Base-by-base conservation (phyloP, 179 eudicot genomes). In the Corrigiola litoralis region DNA sequence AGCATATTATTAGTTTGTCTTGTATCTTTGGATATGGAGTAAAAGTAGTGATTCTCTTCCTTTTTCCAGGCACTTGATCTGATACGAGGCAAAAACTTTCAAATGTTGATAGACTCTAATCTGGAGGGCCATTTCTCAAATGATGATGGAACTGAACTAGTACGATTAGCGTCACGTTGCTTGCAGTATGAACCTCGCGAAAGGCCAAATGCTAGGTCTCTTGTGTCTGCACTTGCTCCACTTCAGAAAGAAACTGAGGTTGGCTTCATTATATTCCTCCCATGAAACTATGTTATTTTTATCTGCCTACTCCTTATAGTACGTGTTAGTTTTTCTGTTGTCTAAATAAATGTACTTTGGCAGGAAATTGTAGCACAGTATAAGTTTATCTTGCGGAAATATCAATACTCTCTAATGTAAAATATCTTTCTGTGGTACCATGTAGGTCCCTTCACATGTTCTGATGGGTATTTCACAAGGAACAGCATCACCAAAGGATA, bases 221-320 rank as follows among this genome's bases (percentile, higher is more conserved):
- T 90, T 46, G 88, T 82, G 51, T 60, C 81, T 52, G 82, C 91
- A 58, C 84, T 90, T 45, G 59, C 81, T 74, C 67, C 89, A 59
- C 95, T 90, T 74, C 96, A 90, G 80, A 90, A 85, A 71, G 87
- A 90, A 82, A 77, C 82, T 16, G 85, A 87, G 83, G 96, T 89
- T 58, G 53, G 72, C 63, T 21, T 63, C 16, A 14, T 46, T 23
- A 31, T 52, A 18, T 53, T 16, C 14, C 21, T 41, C 20, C 32
- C 50, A 11, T 9, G 11, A 60, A 32, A 31, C 20, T 8, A 18
- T 53, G 32, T 34, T 48, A 38, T 33, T 53, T 63, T 24, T 11
- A n/a, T 32, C 5, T 32, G 13, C 37, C 23, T 55, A 28, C 13
- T 61, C n/a, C n/a, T n/a, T n/a, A n/a, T n/a, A n/a, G n/a, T n/a